phyloP scores from a whole-genome alignment of 768 basidiomycete species.

The Floccularia luteovirens region DNA sequence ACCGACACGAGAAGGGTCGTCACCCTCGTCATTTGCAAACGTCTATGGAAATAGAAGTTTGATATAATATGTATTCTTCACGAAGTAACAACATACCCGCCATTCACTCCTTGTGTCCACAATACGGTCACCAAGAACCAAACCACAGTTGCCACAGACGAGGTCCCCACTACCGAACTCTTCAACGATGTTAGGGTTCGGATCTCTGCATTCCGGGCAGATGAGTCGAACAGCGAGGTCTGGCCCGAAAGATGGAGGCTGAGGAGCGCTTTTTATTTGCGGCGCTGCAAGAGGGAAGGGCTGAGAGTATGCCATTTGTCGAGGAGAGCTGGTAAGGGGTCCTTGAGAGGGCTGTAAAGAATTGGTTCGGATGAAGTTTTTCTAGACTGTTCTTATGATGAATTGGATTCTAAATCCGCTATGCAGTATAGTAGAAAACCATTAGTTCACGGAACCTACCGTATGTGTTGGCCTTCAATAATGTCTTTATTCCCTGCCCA shows the following conservation, averaged over 20 bases:
- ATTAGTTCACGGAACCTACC: background rate
- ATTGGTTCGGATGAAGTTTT: background rate
- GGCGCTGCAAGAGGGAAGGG: conserved; percentile 75
- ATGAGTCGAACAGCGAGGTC: conserved; percentile 86
- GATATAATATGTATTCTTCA: conserved; percentile 7
- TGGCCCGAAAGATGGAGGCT: conserved; percentile 61
- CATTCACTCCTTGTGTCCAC: conserved; percentile 99
- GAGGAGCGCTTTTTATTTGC: conserved; percentile 36
- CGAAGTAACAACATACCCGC: conserved; percentile 56
- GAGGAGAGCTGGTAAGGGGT: conserved; percentile 16
- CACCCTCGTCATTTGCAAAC: conserved; percentile 98
- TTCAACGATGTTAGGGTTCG: conserved; percentile 91
- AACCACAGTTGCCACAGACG: conserved; percentile 88
- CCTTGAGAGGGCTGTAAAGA: conserved; percentile 11
- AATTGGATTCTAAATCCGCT: conserved; percentile 3
- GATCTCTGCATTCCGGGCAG: conserved; percentile 93
- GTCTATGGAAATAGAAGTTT: conserved; percentile 45
- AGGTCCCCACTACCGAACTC: conserved; percentile 98
- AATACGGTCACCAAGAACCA: conserved; percentile 92
- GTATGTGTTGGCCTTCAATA: too few relatives aligned
- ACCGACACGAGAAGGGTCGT: conserved; percentile 99
- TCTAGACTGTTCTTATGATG: background rate
- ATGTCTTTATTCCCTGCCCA: too few relatives aligned
- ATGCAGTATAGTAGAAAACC: conserved; percentile 7
- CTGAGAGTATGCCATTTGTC: conserved; percentile 61